Percentiles rank a stretch among this genome's conserved stretches.
Conservation (phyloP, 2,329 filamentous ascomycete genomes). For the Cylindrodendrum hubeiense region DNA sequence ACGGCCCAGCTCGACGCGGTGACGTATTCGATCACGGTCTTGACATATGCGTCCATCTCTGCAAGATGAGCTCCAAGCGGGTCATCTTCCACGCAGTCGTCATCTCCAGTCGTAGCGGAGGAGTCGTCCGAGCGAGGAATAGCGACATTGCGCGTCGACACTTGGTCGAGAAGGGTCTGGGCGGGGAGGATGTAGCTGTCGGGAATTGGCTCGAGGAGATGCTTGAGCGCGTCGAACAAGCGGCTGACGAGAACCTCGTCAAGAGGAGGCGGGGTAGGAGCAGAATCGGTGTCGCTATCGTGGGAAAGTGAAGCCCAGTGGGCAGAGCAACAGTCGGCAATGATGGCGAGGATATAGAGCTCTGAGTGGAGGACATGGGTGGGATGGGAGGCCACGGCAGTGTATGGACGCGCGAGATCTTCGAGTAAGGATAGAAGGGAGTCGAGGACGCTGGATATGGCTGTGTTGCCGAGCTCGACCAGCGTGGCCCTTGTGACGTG, state of each 20-base stretch:
- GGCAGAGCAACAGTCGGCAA: conserved; percentile 74
- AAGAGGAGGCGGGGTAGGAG: conserved; percentile 54
- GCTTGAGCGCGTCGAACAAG: conserved; percentile 67
- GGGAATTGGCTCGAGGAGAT: conserved; percentile 69
- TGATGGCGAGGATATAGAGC: conserved; percentile 71
- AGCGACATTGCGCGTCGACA: conserved; percentile 52
- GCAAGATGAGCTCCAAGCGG: conserved; percentile 51
- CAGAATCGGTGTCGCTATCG: conserved; percentile 34
- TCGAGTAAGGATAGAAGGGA: conserved; percentile 69
- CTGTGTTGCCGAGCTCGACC: conserved; percentile 68
- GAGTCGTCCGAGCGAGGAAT: conserved; percentile 47
- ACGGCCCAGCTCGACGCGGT: conserved; percentile 74
- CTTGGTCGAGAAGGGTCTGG: conserved; percentile 68
- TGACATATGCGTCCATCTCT: conserved; percentile 67
- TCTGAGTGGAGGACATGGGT: conserved; percentile 73
- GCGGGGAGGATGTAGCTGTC: conserved; percentile 69
- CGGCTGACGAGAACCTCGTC: conserved; percentile 65
- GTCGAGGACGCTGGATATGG: conserved; percentile 67
- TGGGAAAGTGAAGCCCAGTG: conserved; percentile 66
- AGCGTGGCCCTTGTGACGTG: conserved; percentile 72
- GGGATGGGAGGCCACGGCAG: conserved; percentile 64
- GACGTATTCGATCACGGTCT: conserved; percentile 71
- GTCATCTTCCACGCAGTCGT: conserved; percentile 36
- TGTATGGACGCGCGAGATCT: conserved; percentile 68
- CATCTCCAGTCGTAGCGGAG: conserved; percentile 32